Base-by-base conservation (phyloP, 2,329 filamentous ascomycete species). In the Aquanectria penicillioides region DNA sequence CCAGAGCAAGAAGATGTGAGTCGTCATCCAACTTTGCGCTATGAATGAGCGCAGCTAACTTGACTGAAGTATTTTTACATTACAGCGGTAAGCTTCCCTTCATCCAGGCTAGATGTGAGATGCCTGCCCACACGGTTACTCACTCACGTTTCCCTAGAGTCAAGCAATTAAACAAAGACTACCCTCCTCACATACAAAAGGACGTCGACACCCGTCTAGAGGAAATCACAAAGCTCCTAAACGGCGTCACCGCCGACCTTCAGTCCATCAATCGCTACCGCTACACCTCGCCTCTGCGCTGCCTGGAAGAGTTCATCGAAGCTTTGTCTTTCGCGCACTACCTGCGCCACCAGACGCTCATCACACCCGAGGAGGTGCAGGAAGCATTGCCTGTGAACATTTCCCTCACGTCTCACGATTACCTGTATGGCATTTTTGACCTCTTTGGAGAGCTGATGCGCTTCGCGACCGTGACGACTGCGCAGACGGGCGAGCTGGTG, bases 401-500 rank as follows among this genome's bases (percentile, higher is more conserved):
- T 3, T 69, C 81, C 1, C 80, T 97, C 17, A 92, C 91, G 2
- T 83, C 88, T 22, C 87, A 94, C 53, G 95, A 99, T 75, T 98
- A 97, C 73, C 78, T 97, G 57, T 89, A 95, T 62, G 95, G 94
- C 8, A 78, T 99, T 3, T 97, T 97, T 71, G 95, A 99, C 75
- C 85, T 98, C 67, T 94, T 94, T 1, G 95, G 95, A 33, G 95
- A 99, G 79, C 83, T 98, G 81, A 99, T 99, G 95, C 86, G 94
- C 25, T 98, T 97, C 76, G 93, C 93, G 0, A 95, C 97, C 47
- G 94, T 94, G 6, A 88, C 89, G 22, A 91, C 97, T 74, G 93
- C 93, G 1, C 90, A 93, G 5, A 89, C 81, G 7, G 90, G 90
- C 12, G 78, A 75, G 66, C 74, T 82, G 61, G 81, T 80, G 4